Base-by-base conservation (phyloP, 1,139 yeast genomes). In the Suhomyces bolitotheri region DNA sequence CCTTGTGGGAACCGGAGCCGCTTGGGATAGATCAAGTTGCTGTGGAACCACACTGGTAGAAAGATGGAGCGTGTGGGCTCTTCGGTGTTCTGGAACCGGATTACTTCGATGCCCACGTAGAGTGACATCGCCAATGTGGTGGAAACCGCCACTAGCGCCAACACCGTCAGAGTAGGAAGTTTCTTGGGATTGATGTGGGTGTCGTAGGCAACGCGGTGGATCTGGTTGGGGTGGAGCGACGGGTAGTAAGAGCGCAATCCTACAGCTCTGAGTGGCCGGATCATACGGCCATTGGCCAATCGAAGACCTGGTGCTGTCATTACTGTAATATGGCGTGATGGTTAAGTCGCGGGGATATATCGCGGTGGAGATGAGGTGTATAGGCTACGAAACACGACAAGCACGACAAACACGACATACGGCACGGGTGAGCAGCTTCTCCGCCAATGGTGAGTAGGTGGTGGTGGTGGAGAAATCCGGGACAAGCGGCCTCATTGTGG, bases 1-100 rank as follows among this genome's bases (percentile, higher is more conserved):
- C 55, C 61, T 4, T 35, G 25, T 4, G 67, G 65, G 34, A 57
- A 64, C 30, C 16, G 31, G 32, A 52, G 53, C 14, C 38, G 50
- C 22, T 53, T 46, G 10, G 41, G 49, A 26, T 29, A 41, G n/a
- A 62, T 38, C 47, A 55, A 50, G 40, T 64, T 58, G 29, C 46
- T 17, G 36, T 63, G 55, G 29, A 63, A 16, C 70, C 70, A 64
- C 12, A 65, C 40, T 0, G 72, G 71, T 10, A 64, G 40, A 39
- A 56, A 56, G 30, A 62, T 46, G 15, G 44, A 38, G 15, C 33
- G 27, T 27, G 45, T 35, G 7, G 44, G 23, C 5, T 31, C 38
- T 6, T 34, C 20, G 16, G 38, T 25, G 24, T 22, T 45, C 4
- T 42, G 31, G 41, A 49, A 52, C 25, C 45, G 48, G 22, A 42